Evolutionary conservation across 1,284 basidiomycete species (phyloP).

Genomic region (Bothia castanella): DNA sequence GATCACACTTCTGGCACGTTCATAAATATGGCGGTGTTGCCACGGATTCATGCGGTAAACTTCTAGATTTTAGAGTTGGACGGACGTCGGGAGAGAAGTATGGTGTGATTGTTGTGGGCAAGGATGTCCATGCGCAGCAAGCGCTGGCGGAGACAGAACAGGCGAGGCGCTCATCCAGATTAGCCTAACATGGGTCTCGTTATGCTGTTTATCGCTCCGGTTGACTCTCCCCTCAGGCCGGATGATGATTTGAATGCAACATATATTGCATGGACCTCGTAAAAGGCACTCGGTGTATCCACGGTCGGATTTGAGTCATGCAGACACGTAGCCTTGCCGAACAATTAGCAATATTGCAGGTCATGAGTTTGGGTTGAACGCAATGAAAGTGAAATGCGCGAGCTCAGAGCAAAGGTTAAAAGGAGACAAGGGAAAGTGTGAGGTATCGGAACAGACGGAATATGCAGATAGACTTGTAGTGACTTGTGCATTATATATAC

Average conservation of each 20-base stretch:
- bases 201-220: background rate
- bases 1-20: conserved; percentile 91
- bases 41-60: conserved; percentile 76
- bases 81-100: conserved; percentile 83
- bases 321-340: too few species aligned
- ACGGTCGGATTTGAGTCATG: conserved; percentile 17
- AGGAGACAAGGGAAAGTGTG: too few species aligned
- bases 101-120: conserved; percentile 80
- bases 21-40: conserved; percentile 87
- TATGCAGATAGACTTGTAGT: too few species aligned
- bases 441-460: too few species aligned
- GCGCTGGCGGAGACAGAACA: conserved; percentile 47
- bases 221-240: too few species aligned
- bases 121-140: conserved; percentile 58
- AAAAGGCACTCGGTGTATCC: conserved; percentile 24
- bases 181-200: background rate
- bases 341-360: too few species aligned
- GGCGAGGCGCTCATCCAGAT: background rate
- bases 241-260: background rate
- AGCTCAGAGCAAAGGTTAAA: too few species aligned
- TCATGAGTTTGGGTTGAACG: too few species aligned
- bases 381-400: too few species aligned
- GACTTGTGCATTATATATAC: too few species aligned
- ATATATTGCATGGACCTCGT: conserved; percentile 22
- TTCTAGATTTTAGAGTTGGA: conserved; percentile 85